Evolutionary conservation across 495 filamentous ascomycete species (phyloP), one percentile per base, ranked within the genome.

Genomic region (Pyronema omphalodes): DNA sequence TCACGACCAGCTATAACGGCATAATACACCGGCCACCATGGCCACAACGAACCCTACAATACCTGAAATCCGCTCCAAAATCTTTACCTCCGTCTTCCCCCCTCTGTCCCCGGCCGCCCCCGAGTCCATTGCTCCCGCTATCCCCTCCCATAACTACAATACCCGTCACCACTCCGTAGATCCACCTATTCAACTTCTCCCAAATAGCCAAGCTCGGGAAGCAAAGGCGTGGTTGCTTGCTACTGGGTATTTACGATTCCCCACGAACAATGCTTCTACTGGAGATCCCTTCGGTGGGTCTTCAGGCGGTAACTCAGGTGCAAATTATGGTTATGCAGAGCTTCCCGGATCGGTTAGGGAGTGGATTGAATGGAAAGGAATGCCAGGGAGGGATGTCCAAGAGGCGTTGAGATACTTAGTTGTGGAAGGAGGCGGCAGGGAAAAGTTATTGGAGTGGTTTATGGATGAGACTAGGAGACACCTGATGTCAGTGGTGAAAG

Each of bases 391-490:
- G 39, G 61, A 64, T 39, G 57, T 52, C 1, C n/a, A 55, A 1
- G 61, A 64, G 55, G 60, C 61, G 0, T 55, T 64, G 18, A 51
- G 57, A 37, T 64, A 64, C 17, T 46, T 64, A 18, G 44, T 55
- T 6, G 56, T 60, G 23, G 57, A 58, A 15, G 62, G 56, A 19
- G 23, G 23, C 23, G 23, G 23, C 23, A 47, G 60, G 18, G 59
- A 62, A 40, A 65, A 19, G 41, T 41, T 65, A 14, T 11, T 59
- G 45, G 63, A 66, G 46, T 66, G 63, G 63, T 66, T 65, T 52
- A 58, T 35, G 9, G 65, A 59, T 48, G 63, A 66, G 43, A 59
- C 62, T 18, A 53, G 62, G 37, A 40, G 63, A 40, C 63, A 66
- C 41, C 65, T 65, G 34, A 45, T 65, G 54, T 58, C 51, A 40